Conservation (phyloP, 2,329 filamentous ascomycete species). For the Beauveria varroae region DNA sequence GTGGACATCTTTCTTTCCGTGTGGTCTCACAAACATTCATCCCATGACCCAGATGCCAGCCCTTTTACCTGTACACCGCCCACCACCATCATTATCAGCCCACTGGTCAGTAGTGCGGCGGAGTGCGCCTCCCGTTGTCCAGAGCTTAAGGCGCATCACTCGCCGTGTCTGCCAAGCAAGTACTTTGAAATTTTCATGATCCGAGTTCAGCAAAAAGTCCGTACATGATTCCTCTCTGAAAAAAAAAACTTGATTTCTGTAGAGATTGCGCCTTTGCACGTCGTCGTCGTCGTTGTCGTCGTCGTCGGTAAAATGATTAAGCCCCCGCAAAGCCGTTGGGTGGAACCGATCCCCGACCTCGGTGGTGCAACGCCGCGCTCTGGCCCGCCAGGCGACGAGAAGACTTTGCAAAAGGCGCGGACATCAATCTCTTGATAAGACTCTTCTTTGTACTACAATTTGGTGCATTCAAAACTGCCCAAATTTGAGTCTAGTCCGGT, state of each 20-base stretch:
- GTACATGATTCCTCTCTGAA: no score
- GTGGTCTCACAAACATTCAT: background rate
- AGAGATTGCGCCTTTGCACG: background rate
- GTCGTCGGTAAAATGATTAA: background rate
- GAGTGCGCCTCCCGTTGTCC: background rate
- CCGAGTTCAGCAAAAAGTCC: no score
- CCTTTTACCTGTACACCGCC: background rate
- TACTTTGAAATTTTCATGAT: background rate
- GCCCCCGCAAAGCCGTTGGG: conserved; percentile 2
- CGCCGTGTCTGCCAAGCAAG: background rate
- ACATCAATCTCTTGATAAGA: background rate
- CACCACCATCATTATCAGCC: background rate
- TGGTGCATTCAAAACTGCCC: background rate
- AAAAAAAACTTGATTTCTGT: background rate
- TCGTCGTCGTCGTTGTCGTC: background rate
- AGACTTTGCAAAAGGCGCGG: background rate
- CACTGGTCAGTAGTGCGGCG: background rate
- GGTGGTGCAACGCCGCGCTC: conserved; percentile 3
- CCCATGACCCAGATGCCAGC: background rate
- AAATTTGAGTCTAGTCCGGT: background rate
- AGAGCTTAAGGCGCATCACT: background rate
- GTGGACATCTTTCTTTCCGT: background rate
- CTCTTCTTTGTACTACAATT: background rate
- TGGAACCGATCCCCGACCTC: conserved; percentile 7
- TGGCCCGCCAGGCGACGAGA: background rate